Base-by-base conservation (phyloP, 176 grass and related monocot species). In the Cenchrus americanus region DNA sequence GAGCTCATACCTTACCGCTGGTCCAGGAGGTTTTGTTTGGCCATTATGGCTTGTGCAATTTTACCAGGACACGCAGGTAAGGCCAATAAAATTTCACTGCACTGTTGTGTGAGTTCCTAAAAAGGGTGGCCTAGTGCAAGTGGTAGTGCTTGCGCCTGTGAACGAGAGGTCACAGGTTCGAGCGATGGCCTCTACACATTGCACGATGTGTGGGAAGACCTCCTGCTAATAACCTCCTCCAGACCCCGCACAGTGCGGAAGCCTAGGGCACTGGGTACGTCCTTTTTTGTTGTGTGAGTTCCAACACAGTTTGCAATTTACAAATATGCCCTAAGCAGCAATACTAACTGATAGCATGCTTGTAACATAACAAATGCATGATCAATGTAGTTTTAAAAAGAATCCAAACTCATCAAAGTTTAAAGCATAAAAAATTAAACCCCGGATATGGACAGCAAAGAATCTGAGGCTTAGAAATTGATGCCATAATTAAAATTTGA, bases 391-490 rank as follows among this genome's bases (percentile, higher is more conserved):
- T 48, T 71, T 71, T 10, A 15, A 47, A 70, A 47, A 69, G n/a
- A 44, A 19, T 69, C 40, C 66, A 69, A 62, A 44, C 9, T 46
- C 43, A 48, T 21, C 43, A 71, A 71, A 48, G 68, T 24, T 69
- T 11, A 43, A 48, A 71, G 11, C 34, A 37, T 37, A 37, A 24
- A 11, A 71, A 71, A 71, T 48, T 71, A 66, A 66, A 66, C 63
- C 32, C 14, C 5, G 42, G 10, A 47, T 70, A 70, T 71, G 43
- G 21, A 15, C 67, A 71, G 11, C 68, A 48, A 48, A 71, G 21
- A 24, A 71, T 71, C 68, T 48, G 43, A 71, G 21, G 43, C 41
- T 69, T 46, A 69, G 66, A 41, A 69, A 69, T 41, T 69, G 66
- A 46, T 0, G n/a, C 43, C 2, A 71, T 15, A 48, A 55, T 26